phyloP scores from a whole-genome alignment of 768 basidiomycete genomes.

The Boletus tomentosulus region DNA sequence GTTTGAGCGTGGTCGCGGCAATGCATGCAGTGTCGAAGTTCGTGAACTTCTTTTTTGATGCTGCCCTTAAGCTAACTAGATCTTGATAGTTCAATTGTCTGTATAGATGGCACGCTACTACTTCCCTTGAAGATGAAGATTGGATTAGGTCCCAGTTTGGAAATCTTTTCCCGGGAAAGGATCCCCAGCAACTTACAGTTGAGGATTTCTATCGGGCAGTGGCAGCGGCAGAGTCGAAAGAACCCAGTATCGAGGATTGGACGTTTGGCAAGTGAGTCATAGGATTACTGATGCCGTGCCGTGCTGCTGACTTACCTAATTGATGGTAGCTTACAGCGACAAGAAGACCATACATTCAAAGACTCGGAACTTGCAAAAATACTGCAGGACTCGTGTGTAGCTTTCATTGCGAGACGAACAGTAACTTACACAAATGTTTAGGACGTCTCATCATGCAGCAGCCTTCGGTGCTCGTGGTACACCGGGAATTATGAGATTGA shows the following conservation, averaged over 20 bases:
- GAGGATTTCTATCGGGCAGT: constrained; percentile 51
- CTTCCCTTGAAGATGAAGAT: constrained; percentile 63
- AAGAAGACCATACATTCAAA: constrained; percentile 54
- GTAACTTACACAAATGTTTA: constrained; percentile 21
- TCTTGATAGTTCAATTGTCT: constrained; percentile 69
- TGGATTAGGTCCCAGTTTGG: constrained; percentile 55
- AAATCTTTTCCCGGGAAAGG: constrained; percentile 50
- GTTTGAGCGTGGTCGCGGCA: constrained; percentile 78
- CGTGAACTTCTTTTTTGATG: constrained; percentile 4
- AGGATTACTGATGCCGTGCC: neutral
- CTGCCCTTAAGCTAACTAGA: neutral
- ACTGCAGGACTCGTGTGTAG: constrained; percentile 62
- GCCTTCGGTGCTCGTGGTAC: constrained; percentile 76
- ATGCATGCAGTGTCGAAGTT: constrained; percentile 80
- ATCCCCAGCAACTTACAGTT: constrained; percentile 42
- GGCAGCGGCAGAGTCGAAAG: constrained; percentile 33
- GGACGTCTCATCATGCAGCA: constrained; percentile 67
- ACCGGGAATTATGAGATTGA: constrained; percentile 66
- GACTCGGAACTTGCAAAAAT: constrained; percentile 67
- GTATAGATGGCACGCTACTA: constrained; percentile 85
- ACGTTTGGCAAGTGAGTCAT: constrained; percentile 54
- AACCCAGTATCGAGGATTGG: constrained; percentile 57
- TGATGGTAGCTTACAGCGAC: constrained; percentile 50
- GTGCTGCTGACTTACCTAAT: constrained; percentile 1
- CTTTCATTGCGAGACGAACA: neutral